phyloP scores from a whole-genome alignment of 495 filamentous ascomycete species.

The Aspergillus campestris region DNA sequence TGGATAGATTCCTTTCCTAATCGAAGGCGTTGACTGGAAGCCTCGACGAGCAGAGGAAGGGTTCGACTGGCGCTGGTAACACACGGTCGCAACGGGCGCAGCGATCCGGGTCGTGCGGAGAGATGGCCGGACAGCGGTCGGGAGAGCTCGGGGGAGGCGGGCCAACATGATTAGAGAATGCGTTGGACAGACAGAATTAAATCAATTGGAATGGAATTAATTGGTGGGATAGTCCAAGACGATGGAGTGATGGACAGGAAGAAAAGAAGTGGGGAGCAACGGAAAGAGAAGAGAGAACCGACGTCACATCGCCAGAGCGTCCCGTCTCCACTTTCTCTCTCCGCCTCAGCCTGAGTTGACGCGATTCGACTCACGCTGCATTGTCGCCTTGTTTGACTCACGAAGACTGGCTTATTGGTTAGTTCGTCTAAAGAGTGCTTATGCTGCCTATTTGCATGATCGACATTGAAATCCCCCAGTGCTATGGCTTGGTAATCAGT shows the following conservation, averaged over 20 bases:
- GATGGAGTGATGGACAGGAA: neutral
- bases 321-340: neutral
- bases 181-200: neutral
- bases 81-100: constrained; percentile 4
- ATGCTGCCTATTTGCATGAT: too few species aligned
- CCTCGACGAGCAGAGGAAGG: constrained; percentile 8
- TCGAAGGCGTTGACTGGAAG: constrained; percentile 24
- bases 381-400: too few species aligned
- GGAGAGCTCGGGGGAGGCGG: constrained; percentile 21
- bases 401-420: too few species aligned
- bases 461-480: too few species aligned
- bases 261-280: neutral
- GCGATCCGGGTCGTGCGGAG: constrained; percentile 17
- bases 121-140: constrained; percentile 11
- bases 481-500: too few species aligned
- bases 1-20: constrained; percentile 35
- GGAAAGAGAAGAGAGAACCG: neutral
- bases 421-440: too few species aligned
- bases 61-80: constrained; percentile 3
- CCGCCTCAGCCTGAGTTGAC: too few species aligned
- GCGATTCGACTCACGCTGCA: too few species aligned
- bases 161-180: constrained; percentile 23
- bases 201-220: neutral
- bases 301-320: neutral
- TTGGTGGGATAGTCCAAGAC: neutral